Evolutionary conservation across 2,329 filamentous ascomycete species (phyloP).

Genomic region (Scytalidium lignicola): DNA sequence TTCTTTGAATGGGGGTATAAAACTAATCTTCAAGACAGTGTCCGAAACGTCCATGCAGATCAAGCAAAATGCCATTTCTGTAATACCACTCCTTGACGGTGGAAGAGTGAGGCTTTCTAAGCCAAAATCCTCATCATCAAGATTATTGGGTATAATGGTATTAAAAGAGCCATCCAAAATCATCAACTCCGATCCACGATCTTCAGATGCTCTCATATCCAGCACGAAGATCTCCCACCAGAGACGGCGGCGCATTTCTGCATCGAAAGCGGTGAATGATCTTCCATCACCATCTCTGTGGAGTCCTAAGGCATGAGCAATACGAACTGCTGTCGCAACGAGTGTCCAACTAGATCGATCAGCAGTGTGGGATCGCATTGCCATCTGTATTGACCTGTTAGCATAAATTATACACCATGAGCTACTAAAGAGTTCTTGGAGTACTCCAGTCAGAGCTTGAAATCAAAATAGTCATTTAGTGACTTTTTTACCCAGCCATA

Average conservation of each 20-base stretch:
- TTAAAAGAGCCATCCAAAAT: constrained; percentile 39
- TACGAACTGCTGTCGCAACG: constrained; percentile 4
- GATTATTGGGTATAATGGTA: constrained; percentile 42
- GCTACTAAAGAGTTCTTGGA: no score
- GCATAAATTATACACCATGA: no score
- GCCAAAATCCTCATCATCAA: constrained; percentile 45
- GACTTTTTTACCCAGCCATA: no score
- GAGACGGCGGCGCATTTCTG: constrained; percentile 52
- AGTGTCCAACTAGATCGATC: constrained; percentile 1
- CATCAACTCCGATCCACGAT: constrained; percentile 44
- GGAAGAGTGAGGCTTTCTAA: constrained; percentile 6
- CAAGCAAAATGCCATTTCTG: constrained; percentile 15
- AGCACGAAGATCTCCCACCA: constrained; percentile 57
- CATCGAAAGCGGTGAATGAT: constrained; percentile 39
- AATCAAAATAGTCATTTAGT: no score
- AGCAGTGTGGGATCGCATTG: no score
- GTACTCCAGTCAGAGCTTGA: no score
- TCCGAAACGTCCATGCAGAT: constrained; percentile 4
- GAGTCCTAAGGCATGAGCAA: constrained; percentile 36
- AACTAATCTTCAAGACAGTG: constrained; percentile 6
- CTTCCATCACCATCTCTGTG: constrained; percentile 35
- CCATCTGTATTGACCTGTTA: no score
- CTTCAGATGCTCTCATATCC: constrained; percentile 48
- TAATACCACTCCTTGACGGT: constrained; percentile 2
- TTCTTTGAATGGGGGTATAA: background rate